phyloP scores from a whole-genome alignment of 2,329 filamentous ascomycete genomes.

The Rutstroemia sp. region DNA sequence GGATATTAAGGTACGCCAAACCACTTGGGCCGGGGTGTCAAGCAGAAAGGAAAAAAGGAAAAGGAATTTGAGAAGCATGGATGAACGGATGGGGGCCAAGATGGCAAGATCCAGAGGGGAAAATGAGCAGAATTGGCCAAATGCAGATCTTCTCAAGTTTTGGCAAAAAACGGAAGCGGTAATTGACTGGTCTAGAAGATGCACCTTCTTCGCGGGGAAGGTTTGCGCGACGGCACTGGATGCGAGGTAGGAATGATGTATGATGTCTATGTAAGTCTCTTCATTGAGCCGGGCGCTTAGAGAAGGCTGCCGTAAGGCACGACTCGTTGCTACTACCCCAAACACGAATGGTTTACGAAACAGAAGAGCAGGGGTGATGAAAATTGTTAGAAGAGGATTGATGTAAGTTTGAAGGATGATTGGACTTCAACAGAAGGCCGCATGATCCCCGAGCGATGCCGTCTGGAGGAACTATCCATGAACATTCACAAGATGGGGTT shows the following conservation, averaged over 20 bases:
- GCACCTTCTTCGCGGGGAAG: constrained; percentile 14
- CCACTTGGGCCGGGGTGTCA: neutral
- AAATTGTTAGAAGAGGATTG: constrained; percentile 14
- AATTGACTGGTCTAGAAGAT: constrained; percentile 21
- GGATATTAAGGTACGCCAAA: neutral
- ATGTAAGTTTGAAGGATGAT: constrained; percentile 10
- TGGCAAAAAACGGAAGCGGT: neutral
- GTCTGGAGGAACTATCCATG: neutral
- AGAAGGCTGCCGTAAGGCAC: constrained; percentile 28
- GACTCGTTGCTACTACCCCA: constrained; percentile 12
- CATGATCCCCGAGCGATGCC: constrained; percentile 13
- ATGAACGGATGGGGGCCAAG: constrained; percentile 3
- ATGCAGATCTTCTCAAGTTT: constrained; percentile 4
- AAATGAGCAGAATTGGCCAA: neutral
- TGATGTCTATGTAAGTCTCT: constrained; percentile 12
- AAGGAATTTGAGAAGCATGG: neutral
- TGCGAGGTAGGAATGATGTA: constrained; percentile 20
- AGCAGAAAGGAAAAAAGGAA: neutral
- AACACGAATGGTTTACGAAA: constrained; percentile 14
- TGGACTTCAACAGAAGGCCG: constrained; percentile 11
- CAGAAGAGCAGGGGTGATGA: constrained; percentile 20
- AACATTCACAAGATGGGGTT: constrained; percentile 10
- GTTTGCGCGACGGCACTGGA: constrained; percentile 24
- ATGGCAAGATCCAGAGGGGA: neutral
- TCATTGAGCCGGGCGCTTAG: constrained; percentile 30